Evolutionary conservation across 1,139 yeast genomes (phyloP).

Genomic region (Diutina sp.): DNA sequence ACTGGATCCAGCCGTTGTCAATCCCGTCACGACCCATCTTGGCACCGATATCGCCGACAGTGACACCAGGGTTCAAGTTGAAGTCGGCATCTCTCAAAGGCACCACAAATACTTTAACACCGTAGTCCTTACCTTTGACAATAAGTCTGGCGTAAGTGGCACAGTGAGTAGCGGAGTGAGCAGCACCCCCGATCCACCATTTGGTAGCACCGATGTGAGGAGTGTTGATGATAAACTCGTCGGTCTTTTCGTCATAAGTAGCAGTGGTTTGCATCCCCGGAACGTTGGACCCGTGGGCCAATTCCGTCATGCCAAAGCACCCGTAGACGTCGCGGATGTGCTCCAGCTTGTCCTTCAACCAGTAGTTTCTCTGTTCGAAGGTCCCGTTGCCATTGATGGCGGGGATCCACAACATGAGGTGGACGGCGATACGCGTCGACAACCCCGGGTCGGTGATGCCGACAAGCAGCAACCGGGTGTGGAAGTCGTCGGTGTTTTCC

Average conservation of each 20-base stretch:
- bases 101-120: conserved; percentile 34
- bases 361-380: conserved; percentile 45
- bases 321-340: conserved; percentile 26
- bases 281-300: conserved; percentile 38
- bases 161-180: conserved; percentile 36
- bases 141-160: conserved; percentile 30
- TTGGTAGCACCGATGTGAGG: conserved; percentile 39
- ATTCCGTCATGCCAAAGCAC: conserved; percentile 38
- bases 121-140: conserved; percentile 32
- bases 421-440: conserved; percentile 36
- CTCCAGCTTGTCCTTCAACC: conserved; percentile 52
- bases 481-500: conserved; percentile 23
- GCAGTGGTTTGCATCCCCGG: conserved; percentile 36
- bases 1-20: conserved; percentile 4
- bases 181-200: conserved; percentile 44
- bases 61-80: conserved; percentile 29
- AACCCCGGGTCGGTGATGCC: conserved; percentile 38
- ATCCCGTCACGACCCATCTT: conserved; percentile 23
- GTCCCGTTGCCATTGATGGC: conserved; percentile 41
- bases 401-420: conserved; percentile 33
- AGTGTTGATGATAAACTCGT: conserved; percentile 32
- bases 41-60: conserved; percentile 35
- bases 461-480: conserved; percentile 23
- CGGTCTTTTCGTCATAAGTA: conserved; percentile 25
- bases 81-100: conserved; percentile 35